A percentile compares a stretch with the other conserved stretches of the same genome.
Evolutionary conservation across 1,284 basidiomycete genomes (phyloP).

Genomic region (Marasmius oreades): DNA sequence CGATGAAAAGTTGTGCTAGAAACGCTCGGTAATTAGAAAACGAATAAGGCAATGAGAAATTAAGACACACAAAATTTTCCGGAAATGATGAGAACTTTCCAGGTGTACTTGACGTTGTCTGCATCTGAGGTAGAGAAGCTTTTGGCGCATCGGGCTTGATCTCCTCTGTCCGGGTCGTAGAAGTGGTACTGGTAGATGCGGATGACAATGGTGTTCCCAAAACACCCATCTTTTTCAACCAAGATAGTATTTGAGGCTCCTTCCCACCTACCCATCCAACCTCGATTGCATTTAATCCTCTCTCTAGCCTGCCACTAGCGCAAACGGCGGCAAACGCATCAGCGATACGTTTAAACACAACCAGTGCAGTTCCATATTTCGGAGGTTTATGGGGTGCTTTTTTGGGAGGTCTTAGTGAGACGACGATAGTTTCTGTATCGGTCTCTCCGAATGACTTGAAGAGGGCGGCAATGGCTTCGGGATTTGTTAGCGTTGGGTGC

Average conservation of each 20-base stretch:
- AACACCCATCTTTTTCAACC: constrained; percentile 71
- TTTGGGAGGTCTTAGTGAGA: constrained; percentile 60
- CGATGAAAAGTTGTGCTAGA: constrained; percentile 16
- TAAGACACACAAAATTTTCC: constrained; percentile 43
- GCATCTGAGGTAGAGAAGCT: constrained; percentile 28
- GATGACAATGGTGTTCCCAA: constrained; percentile 37
- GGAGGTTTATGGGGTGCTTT: constrained; percentile 49
- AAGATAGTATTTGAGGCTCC: constrained; percentile 72
- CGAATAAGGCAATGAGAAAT: constrained; percentile 23
- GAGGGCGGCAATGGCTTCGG: constrained; percentile 46
- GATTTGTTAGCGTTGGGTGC: constrained; percentile 52
- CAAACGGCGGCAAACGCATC: constrained; percentile 71
- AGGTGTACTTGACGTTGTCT: constrained; percentile 20
- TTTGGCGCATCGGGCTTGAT: constrained; percentile 11
- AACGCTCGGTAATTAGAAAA: not conserved
- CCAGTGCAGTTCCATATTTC: constrained; percentile 65
- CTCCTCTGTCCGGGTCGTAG: not conserved
- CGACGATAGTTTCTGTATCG: constrained; percentile 60
- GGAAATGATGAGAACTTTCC: constrained; percentile 53
- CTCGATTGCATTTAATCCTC: constrained; percentile 54
- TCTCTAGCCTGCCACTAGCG: constrained; percentile 48
- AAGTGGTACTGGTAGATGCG: constrained; percentile 6
- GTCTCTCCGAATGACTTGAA: constrained; percentile 58
- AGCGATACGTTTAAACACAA: constrained; percentile 70
- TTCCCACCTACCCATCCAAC: constrained; percentile 67